phyloP scores from a whole-genome alignment of 73 alveolate genomes.

The Paramecium primaurelia region DNA sequence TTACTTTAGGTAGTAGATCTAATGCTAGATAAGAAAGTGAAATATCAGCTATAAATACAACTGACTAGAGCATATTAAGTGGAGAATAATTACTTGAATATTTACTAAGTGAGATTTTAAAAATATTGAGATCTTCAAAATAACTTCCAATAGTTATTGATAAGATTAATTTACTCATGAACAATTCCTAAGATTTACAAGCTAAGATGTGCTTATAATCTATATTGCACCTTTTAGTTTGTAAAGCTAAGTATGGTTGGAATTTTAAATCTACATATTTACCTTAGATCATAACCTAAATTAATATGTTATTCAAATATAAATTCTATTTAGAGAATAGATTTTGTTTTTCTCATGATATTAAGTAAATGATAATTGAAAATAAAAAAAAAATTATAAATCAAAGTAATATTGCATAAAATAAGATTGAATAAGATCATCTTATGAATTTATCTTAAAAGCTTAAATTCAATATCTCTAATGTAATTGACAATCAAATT shows the following conservation, averaged over 20 bases:
- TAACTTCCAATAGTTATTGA: neutral
- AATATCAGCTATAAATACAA: neutral
- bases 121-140: neutral
- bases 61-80: neutral
- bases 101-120: neutral
- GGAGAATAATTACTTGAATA: neutral
- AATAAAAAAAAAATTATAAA: neutral
- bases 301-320: neutral
- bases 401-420: neutral
- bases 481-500: neutral
- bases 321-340: neutral
- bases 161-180: neutral
- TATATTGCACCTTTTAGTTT: neutral
- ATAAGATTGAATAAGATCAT: neutral
- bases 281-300: neutral
- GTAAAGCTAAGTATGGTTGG: neutral
- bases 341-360: neutral
- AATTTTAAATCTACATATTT: neutral
- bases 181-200: neutral
- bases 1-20: neutral
- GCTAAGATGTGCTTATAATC: neutral
- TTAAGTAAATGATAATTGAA: neutral
- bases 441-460: neutral
- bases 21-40: neutral
- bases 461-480: neutral